Base-by-base conservation (phyloP, 1,284 basidiomycete genomes). In the Heterobasidion parviporum region DNA sequence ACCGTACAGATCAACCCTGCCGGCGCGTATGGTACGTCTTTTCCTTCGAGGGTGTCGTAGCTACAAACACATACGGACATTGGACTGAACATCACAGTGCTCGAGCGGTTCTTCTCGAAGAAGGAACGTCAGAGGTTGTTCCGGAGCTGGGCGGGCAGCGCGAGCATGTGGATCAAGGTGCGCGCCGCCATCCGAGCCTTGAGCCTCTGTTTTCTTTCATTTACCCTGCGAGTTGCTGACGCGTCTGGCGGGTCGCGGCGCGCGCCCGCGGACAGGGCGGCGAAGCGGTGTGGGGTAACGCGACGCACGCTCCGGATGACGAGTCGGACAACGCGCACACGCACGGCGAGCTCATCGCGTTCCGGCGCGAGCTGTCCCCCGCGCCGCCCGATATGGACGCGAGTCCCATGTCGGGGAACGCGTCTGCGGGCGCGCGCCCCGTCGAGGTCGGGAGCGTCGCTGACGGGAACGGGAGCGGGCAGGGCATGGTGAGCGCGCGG, bases 101-200 rank as follows among this genome's bases (percentile, higher is more conserved):
- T 91, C 5, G 89, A 92, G 63, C 80, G 82, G 54, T 94, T 96
- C 76, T 98, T 98, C 71, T 94, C 91, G 2, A 79, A 93, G 36
- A 83, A 82, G 41, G 97, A 99, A 69, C 82, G 96, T 0, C 92
- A 92, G 56, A 86, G 83, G 57, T 77, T 99, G 14, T 99, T 99
- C 77, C 81, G 94, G 41, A 90, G 87, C 63, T 99, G 96, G 97
- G 92, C 93, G 2, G 96, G 96, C 44, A 89, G 91, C 59, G 93
- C 92, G 15, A 93, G 89, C 63, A 85, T 95, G 84, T 94, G 92
- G 92, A 82, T 93, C 60, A 94, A 94, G 81, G 89, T 83, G 64
- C 44, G 65, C 56, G n/a, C 43, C 12, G 14, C 14, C 9, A 44
- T 34, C 34, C 26, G 44, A 33, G 50, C 35, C 9, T 41, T n/a